Percentiles rank a stretch among this genome's conserved stretches.
Conservation (phyloP, 192 early-diverging fungal genomes). For the Entomortierella lignicola region DNA sequence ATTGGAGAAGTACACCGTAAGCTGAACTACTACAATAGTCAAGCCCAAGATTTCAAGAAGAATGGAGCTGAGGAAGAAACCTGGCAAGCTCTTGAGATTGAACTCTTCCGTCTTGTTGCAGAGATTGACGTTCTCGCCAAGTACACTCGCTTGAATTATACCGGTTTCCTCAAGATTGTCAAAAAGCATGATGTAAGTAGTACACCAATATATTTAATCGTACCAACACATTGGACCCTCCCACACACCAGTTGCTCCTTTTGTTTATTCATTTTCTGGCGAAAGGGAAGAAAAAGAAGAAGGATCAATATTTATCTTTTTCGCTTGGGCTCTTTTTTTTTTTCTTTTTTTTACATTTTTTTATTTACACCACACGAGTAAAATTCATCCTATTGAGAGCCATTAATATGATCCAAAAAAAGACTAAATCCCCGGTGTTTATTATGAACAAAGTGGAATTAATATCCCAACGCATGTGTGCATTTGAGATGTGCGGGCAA, state of each 20-base stretch:
- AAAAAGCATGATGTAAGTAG: constrained; percentile 92
- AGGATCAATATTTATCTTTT: too few species aligned
- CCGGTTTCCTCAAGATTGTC: constrained; percentile 91
- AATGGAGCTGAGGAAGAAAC: constrained; percentile 81
- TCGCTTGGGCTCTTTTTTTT: background rate
- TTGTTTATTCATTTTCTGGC: too few species aligned
- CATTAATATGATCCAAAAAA: too few species aligned
- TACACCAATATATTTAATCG: too few species aligned
- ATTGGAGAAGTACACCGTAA: constrained; percentile 34
- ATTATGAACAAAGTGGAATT: background rate
- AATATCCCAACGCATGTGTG: background rate
- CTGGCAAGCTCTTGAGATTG: constrained; percentile 73
- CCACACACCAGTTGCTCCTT: too few species aligned
- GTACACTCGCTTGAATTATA: constrained; percentile 84
- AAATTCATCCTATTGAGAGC: too few species aligned
- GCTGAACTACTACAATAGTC: constrained; percentile 37
- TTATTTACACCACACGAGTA: background rate
- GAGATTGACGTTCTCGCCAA: constrained; percentile 83
- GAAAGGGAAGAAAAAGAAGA: too few species aligned
- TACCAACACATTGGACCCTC: too few species aligned
- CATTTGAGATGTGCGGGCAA: too few species aligned
- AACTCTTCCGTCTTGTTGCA: constrained; percentile 78
- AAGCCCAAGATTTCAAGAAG: constrained; percentile 82
- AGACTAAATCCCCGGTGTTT: background rate
- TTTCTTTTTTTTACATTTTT: too few species aligned